Evolutionary conservation across 768 basidiomycete genomes (phyloP).

Genomic region (Exidia glandulosa): DNA sequence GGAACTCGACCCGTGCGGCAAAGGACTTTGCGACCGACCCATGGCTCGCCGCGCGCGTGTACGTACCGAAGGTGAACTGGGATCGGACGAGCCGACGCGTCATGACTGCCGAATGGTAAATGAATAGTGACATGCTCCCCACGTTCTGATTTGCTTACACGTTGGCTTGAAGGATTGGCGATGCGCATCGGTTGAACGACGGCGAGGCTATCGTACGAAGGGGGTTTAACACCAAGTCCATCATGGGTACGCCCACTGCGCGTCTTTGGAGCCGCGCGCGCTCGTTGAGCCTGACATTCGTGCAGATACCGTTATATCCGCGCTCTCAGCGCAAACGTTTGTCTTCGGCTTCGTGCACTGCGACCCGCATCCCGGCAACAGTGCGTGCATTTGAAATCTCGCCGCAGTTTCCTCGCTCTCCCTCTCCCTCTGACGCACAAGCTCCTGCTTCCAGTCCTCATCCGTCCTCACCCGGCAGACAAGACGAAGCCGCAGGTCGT

Average conservation of each 20-base stretch:
- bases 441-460: constrained; percentile 65
- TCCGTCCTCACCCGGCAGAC: constrained; percentile 43
- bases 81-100: constrained; percentile 66
- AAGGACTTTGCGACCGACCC: constrained; percentile 59
- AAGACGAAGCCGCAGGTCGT: constrained; percentile 49
- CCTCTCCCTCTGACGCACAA: constrained; percentile 36
- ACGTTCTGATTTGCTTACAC: background rate
- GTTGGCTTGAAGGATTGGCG: constrained; percentile 13
- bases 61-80: constrained; percentile 39
- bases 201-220: constrained; percentile 37
- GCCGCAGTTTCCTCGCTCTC: background rate
- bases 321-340: constrained; percentile 87
- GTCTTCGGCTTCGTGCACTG: constrained; percentile 87
- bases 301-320: constrained; percentile 75
- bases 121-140: background rate
- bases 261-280: constrained; percentile 1
- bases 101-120: constrained; percentile 76
- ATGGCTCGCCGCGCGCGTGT: constrained; percentile 22
- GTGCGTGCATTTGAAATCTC: constrained; percentile 3
- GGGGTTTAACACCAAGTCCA: background rate
- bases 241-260: background rate
- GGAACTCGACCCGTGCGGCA: constrained; percentile 63
- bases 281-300: constrained; percentile 36
- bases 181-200: constrained; percentile 63
- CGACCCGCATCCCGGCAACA: constrained; percentile 38